A percentile compares a stretch with the other conserved stretches of the same genome.
phyloP scores from a whole-genome alignment of 129 eudicot genomes.

The Calendula officinalis region DNA sequence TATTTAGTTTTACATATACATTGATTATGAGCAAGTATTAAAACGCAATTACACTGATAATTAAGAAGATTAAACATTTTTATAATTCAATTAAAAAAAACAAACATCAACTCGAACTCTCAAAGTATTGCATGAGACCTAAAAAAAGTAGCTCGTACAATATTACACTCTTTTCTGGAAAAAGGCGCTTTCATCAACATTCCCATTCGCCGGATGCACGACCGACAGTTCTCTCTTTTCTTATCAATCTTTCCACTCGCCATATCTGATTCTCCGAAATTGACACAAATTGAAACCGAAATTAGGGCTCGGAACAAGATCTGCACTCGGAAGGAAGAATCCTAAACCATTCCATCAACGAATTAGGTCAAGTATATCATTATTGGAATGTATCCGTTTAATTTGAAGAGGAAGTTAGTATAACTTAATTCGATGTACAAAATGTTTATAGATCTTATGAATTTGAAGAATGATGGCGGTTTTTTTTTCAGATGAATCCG shows the following conservation, averaged over 20 bases:
- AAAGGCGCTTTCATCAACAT: conserved; percentile 19
- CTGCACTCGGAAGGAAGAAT: conserved; percentile 2
- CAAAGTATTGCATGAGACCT: background rate
- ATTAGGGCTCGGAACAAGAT: conserved; percentile 18
- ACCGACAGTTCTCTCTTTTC: conserved; percentile 31
- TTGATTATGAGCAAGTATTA: no score
- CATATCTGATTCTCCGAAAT: conserved; percentile 14
- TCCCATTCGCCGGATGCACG: conserved; percentile 19
- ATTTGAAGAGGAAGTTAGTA: conserved; percentile 11
- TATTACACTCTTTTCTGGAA: background rate
- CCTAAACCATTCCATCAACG: background rate
- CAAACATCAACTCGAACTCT: background rate
- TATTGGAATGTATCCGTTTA: conserved; percentile 3
- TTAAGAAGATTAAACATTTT: no score
- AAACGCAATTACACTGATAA: no score
- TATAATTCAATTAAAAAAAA: background rate
- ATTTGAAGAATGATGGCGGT: conserved; percentile 14
- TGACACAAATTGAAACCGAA: background rate
- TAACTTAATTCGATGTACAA: background rate
- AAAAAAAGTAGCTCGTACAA: conserved; percentile 12
- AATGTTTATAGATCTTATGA: conserved; percentile 12
- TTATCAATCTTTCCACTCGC: conserved; percentile 14
- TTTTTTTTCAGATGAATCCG: conserved; percentile 6
- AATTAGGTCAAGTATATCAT: background rate
- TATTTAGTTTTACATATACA: no score